These are phyloP conservation scores for Lodderomyces oxycetoniae DNA, from an alignment of 1,139 yeast genomes.

Conservation along the genomic window DNA sequence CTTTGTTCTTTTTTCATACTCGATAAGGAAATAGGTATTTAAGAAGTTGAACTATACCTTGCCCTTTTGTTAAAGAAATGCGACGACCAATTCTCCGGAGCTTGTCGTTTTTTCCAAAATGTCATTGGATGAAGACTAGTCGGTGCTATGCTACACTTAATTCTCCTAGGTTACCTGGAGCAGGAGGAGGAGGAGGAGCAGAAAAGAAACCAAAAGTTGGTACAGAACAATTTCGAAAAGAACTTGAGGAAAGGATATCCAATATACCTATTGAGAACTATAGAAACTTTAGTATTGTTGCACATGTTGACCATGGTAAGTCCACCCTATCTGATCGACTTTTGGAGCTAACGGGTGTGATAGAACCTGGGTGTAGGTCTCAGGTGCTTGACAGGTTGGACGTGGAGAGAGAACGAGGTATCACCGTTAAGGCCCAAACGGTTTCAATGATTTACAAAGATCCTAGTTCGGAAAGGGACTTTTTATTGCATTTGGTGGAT, in stretches of 20 bases:
- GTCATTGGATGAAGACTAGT: too few relatives aligned
- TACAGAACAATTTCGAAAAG: slow-evolving; percentile 30
- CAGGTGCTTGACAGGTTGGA: slow-evolving; percentile 89
- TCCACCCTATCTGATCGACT: slow-evolving; percentile 86
- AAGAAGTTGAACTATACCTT: too few relatives aligned
- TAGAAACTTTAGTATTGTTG: slow-evolving; percentile 89
- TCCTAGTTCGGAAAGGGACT: slow-evolving; percentile 55
- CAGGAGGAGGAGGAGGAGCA: too few relatives aligned
- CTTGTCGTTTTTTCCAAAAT: too few relatives aligned
- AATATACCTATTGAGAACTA: slow-evolving; percentile 77
- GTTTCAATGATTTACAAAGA: slow-evolving; percentile 85
- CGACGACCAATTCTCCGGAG: too few relatives aligned
- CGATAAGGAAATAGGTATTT: too few relatives aligned
- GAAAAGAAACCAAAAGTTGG: slow-evolving; percentile 28
- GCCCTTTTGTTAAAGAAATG: too few relatives aligned
- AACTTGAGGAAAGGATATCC: slow-evolving; percentile 52
- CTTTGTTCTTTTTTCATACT: too few relatives aligned
- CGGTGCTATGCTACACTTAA: too few relatives aligned
- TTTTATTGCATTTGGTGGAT: slow-evolving; percentile 83
- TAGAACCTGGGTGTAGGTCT: slow-evolving; percentile 69
- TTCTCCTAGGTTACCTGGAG: too few relatives aligned
- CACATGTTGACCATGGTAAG: slow-evolving; percentile 97
- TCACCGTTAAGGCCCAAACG: slow-evolving; percentile 95
- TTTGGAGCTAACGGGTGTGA: slow-evolving; percentile 84
- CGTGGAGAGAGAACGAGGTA: slow-evolving; percentile 93